These are phyloP conservation scores for Epichloe scottii DNA, from an alignment of 2,329 filamentous ascomycete genomes.

Conservation along the genomic window DNA sequence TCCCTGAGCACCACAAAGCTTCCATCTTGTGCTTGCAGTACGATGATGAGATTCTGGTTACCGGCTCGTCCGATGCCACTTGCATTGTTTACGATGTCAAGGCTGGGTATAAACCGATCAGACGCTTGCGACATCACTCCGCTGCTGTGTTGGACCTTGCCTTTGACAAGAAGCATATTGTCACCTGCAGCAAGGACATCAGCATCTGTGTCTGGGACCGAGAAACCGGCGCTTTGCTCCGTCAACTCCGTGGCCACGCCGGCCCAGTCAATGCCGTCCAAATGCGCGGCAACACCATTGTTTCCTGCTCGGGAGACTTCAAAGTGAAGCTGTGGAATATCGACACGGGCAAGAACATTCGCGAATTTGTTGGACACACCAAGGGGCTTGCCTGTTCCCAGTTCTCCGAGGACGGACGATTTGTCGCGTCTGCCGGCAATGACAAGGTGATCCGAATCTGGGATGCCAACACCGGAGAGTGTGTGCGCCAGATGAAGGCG, in stretches of 20 bases:
- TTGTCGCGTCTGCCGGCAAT: constrained; percentile 87
- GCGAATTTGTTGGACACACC: constrained; percentile 81
- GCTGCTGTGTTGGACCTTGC: constrained; percentile 89
- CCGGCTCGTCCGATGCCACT: constrained; percentile 82
- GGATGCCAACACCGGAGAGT: constrained; percentile 80
- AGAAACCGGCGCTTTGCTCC: constrained; percentile 59
- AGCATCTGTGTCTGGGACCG: constrained; percentile 94
- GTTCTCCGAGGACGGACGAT: constrained; percentile 89
- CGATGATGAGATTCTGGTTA: constrained; percentile 84
- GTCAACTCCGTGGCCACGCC: constrained; percentile 70
- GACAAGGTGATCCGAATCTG: constrained; percentile 94
- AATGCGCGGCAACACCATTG: constrained; percentile 81
- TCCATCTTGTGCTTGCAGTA: constrained; percentile 94
- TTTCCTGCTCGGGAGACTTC: constrained; percentile 89
- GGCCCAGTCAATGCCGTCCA: constrained; percentile 96
- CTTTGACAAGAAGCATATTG: constrained; percentile 83
- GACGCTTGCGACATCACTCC: constrained; percentile 63
- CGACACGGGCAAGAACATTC: constrained; percentile 73
- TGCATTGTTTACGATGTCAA: constrained; percentile 87
- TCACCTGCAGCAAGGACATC: constrained; percentile 93
- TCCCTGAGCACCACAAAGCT: constrained; percentile 64
- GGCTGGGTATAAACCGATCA: constrained; percentile 65
- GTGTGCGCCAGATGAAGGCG: constrained; percentile 67
- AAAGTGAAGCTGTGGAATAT: constrained; percentile 93
- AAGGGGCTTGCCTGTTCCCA: constrained; percentile 92